Evolutionary conservation across 148 eudicot species (phyloP).

Genomic region (Rhododendron vialii): DNA sequence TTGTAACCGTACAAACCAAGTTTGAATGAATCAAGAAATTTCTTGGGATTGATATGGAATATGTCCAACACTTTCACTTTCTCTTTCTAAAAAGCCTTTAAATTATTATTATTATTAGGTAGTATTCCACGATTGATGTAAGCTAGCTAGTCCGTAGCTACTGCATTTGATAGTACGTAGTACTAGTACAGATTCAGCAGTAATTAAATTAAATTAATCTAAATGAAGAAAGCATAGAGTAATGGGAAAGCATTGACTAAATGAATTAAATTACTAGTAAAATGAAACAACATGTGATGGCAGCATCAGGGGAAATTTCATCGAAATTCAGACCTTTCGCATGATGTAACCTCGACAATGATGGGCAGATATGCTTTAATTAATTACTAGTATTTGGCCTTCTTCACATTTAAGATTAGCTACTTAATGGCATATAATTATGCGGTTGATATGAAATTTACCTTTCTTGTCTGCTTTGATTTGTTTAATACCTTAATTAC

Average conservation of each 20-base stretch:
- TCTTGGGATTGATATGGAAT: background rate
- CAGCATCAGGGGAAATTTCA: background rate
- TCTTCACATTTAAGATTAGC: background rate
- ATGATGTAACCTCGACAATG: background rate
- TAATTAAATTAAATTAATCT: background rate
- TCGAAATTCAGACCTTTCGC: background rate
- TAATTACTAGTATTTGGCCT: too few relatives aligned
- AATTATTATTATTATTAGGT: background rate
- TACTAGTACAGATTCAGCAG: background rate
- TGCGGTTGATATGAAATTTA: background rate
- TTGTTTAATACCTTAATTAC: background rate
- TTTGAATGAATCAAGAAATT: background rate
- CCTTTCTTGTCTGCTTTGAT: background rate
- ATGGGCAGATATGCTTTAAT: background rate
- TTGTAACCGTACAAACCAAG: background rate
- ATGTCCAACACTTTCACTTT: background rate
- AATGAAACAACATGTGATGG: background rate
- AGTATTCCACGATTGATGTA: background rate
- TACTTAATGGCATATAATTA: background rate
- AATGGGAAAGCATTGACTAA: background rate
- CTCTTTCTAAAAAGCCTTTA: background rate
- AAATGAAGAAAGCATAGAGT: background rate
- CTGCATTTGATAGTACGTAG: too few relatives aligned
- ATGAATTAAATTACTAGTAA: background rate
- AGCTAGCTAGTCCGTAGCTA: background rate